These are phyloP conservation scores for Yarrowia sp. DNA, from an alignment of 805 yeast genomes.

Conservation along the genomic window DNA sequence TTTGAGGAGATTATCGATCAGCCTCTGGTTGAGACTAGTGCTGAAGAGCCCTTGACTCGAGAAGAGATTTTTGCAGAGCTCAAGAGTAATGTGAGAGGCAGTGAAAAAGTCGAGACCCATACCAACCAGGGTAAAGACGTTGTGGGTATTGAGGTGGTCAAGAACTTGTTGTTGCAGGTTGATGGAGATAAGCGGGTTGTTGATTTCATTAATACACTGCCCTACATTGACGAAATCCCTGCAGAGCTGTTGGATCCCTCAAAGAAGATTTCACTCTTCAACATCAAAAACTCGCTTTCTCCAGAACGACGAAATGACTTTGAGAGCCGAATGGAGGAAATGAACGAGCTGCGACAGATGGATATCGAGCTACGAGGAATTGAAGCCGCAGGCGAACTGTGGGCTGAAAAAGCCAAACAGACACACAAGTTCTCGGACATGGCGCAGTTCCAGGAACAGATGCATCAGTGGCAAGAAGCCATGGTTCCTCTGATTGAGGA, in stretches of 20 bases:
- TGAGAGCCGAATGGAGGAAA: constrained; percentile 62
- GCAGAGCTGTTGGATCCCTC: constrained; percentile 30
- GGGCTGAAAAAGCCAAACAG: constrained; percentile 76
- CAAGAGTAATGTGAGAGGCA: neutral
- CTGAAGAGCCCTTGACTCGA: neutral
- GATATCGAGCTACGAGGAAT: constrained; percentile 73
- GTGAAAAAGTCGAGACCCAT: neutral
- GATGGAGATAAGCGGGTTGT: constrained; percentile 7
- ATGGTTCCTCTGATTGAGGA: constrained; percentile 67
- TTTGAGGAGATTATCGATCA: neutral
- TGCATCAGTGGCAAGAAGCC: constrained; percentile 81
- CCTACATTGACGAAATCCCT: neutral
- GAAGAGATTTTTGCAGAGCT: neutral
- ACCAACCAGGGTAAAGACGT: constrained; percentile 10
- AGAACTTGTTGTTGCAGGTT: constrained; percentile 15
- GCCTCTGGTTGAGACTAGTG: neutral
- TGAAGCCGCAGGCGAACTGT: constrained; percentile 81
- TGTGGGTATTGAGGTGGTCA: constrained; percentile 1
- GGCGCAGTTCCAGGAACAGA: constrained; percentile 37
- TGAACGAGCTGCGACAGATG: constrained; percentile 74
- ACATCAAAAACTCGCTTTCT: constrained; percentile 54
- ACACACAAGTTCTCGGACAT: constrained; percentile 12
- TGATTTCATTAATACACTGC: neutral
- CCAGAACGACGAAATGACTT: constrained; percentile 51
- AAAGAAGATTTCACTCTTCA: constrained; percentile 60